These are phyloP conservation scores for Capsella bursapastoris DNA, from an alignment of 345 rosid genomes.

Conservation along the genomic window DNA sequence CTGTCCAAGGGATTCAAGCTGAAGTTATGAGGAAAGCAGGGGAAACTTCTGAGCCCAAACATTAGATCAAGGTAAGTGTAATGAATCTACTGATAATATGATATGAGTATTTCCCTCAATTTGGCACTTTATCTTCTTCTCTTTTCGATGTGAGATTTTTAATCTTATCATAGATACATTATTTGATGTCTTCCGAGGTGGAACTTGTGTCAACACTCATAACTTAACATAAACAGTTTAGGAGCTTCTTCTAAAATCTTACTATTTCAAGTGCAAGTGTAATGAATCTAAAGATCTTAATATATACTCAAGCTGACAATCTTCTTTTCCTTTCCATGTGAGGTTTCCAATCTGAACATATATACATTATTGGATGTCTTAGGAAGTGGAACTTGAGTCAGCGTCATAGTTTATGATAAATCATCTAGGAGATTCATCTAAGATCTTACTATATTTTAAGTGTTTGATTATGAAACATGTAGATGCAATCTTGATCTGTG, in stretches of 20 bases:
- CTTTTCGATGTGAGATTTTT: neutral
- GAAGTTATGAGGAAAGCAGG: constrained; percentile 15
- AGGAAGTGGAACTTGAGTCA: no score
- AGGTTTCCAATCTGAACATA: no score
- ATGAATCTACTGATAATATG: constrained; percentile 1
- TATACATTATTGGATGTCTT: no score
- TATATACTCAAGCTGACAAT: no score
- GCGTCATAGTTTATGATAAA: no score
- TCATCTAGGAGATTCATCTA: no score
- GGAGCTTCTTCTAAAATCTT: constrained; percentile 3
- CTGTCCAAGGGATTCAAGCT: constrained; percentile 31
- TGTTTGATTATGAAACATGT: constrained; percentile 1
- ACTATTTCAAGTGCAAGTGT: neutral
- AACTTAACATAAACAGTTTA: neutral
- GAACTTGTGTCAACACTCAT: constrained; percentile 1
- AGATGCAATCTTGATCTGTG: constrained; percentile 6
- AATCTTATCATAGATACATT: neutral
- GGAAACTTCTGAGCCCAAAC: neutral
- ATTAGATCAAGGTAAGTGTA: constrained; percentile 10
- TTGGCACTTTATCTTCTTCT: neutral
- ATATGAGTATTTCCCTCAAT: neutral
- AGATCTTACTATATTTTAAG: neutral
- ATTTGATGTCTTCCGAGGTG: neutral
- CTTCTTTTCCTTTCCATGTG: no score
- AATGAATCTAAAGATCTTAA: no score